Base-by-base conservation (phyloP, 2,329 filamentous ascomycete genomes). In the Monilinia laxa region DNA sequence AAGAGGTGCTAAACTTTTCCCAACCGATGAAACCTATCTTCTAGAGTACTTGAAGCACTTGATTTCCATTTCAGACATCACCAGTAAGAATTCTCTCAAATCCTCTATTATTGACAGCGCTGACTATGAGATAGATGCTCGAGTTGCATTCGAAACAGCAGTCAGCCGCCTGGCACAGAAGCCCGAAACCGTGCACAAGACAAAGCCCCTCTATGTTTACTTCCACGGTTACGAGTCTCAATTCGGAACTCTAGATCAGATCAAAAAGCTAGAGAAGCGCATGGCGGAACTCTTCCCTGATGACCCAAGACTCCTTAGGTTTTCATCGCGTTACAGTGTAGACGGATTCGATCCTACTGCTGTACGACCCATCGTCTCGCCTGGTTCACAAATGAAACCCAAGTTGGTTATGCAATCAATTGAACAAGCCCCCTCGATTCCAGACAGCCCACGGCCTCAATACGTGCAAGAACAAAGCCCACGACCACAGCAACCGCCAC, bases 1-100 rank as follows among this genome's bases (percentile, higher is more conserved):
- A 76, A 90, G 94, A 56, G 95, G 95, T 25, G 88, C 94, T 70
- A 95, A 92, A 75, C 82, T 99, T 16, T 99, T 98, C 75, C 94
- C 94, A 0, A 92, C 96, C 59, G 94, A 98, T 74, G 93, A 97
- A 77, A 84, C 88, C 67, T 98, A 98, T 79, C 92, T 96, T 70
- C 84, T 99, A 62, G 93, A 98, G 78, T 98, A 99, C 77, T 83
- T 99, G 73, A 97, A 97, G 80, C 95, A 97, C 78, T 81, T 99
- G 68, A 90, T 98, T 73, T 90, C 91, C 16, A 92, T 91, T 76
- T 94, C 96, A 73, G 95, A 99, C 78, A 89, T 93, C 58, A 97
- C 92, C 42, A 97, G 92, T 96, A 84, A 84, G 91, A 83, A 12
- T 10, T 11, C 47, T n/a, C 11, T 42, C 42, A 16, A 7, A 11